Base-by-base conservation (phyloP, 805 yeast genomes). In the Dipodascopsis uninucleata region DNA sequence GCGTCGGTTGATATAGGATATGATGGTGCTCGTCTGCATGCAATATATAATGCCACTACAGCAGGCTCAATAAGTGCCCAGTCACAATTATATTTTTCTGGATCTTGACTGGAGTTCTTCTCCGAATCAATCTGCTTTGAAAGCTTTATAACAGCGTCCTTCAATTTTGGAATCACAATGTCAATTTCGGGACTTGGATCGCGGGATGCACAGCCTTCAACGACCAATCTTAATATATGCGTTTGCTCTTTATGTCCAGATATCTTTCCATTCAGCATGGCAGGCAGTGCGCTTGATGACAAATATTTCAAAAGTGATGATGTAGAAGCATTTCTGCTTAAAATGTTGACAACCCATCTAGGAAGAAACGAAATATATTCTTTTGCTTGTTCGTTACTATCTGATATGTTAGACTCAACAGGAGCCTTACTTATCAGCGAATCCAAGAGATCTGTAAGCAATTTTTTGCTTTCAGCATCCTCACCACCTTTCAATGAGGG, bases 61-160 rank as follows among this genome's bases (percentile, higher is more conserved):
- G 48, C 40, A 17, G 55, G 49, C 18, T 50, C 55, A 12, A 48
- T 9, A 22, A 48, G 14, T 16, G 45, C 37, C 55, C 55, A 50
- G 41, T 42, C 41, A 22, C 39, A 31, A 16, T 24, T 20, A n/a
- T 9, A 37, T 7, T 17, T 29, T 29, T 17, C 17, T 7, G 33
- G 8, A 20, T 17, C 5, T 17, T 17, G 5, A 5, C 20, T 29
- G 9, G 33, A 7, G 33, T 17, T 29, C 8, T 17, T 5, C 16
- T 17, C 9, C 8, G 33, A 17, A 9, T 17, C 33, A 24, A 37
- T 25, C 5, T 25, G 8, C 12, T 26, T 16, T 24, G 41, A 32
- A 16, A 20, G 39, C 25, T 16, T 21, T 18, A 46, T 28, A 3
- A 29, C 34, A 12, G 43, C 23, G 10, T 48, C 49, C 38, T 34